Percentiles rank a stretch among this genome's conserved stretches.
phyloP scores from a whole-genome alignment of 257 asterid species.

The Fraxinus anomala region DNA sequence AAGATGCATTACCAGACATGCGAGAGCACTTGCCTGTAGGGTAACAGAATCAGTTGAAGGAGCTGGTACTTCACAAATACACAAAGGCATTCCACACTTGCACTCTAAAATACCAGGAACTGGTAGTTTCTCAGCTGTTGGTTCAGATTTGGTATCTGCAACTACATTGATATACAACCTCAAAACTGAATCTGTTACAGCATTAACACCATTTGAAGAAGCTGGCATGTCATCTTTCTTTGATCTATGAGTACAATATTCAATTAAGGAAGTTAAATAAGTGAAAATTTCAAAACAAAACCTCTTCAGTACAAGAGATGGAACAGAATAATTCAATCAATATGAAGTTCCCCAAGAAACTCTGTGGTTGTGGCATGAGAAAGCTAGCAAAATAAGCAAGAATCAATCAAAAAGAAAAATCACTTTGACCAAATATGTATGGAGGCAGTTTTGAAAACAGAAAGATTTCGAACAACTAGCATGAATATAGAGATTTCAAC shows the following conservation, averaged over 20 bases:
- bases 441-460: not conserved
- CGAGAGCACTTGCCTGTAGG: slow-evolving; percentile 51
- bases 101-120: slow-evolving; percentile 56
- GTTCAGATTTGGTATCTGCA: slow-evolving; percentile 49
- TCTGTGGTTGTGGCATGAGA: slow-evolving; percentile 15
- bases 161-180: slow-evolving; percentile 58
- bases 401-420: slow-evolving; percentile 3
- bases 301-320: slow-evolving; percentile 7
- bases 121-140: slow-evolving; percentile 41
- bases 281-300: not conserved
- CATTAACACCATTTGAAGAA: slow-evolving; percentile 56
- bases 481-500: not conserved
- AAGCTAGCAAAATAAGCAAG: slow-evolving; percentile 3
- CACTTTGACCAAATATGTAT: slow-evolving; percentile 1
- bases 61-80: slow-evolving; percentile 91
- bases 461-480: not conserved
- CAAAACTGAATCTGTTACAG: slow-evolving; percentile 63
- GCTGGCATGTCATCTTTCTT: slow-evolving; percentile 49
- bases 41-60: slow-evolving; percentile 46
- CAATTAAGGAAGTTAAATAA: slow-evolving; percentile 17
- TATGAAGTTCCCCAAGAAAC: not conserved
- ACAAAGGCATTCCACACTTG: slow-evolving; percentile 99
- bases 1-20: slow-evolving; percentile 23
- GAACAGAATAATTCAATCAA: not conserved
- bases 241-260: slow-evolving; percentile 39